phyloP scores from a whole-genome alignment of 306 rosid species.

The Prunus dulcis region DNA sequence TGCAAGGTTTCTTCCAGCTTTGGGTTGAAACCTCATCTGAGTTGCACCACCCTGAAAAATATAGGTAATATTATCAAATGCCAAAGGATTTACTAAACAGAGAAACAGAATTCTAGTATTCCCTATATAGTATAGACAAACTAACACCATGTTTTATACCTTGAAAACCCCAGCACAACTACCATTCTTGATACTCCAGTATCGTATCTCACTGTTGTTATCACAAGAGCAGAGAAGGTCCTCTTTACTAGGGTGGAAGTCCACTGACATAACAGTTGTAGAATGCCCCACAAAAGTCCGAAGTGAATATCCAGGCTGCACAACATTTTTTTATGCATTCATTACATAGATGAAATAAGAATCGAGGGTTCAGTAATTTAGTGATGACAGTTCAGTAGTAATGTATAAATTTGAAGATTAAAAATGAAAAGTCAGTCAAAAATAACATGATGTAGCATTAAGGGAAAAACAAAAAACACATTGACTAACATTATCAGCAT shows the following conservation, averaged over 20 bases:
- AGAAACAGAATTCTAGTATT: background rate
- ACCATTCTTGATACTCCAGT: constrained; percentile 75
- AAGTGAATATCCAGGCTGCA: constrained; percentile 75
- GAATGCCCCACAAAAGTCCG: constrained; percentile 71
- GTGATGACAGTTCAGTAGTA: background rate
- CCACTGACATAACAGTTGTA: constrained; percentile 62
- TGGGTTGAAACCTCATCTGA: constrained; percentile 79
- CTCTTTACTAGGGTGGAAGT: constrained; percentile 72
- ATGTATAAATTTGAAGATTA: background rate
- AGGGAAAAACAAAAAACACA: background rate
- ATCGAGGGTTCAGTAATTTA: background rate
- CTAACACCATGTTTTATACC: constrained; percentile 37
- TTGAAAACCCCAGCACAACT: constrained; percentile 60
- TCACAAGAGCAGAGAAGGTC: constrained; percentile 82
- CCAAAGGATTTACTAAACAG: background rate
- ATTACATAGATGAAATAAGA: constrained; percentile 3
- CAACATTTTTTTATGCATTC: constrained; percentile 16
- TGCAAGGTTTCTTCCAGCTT: constrained; percentile 65
- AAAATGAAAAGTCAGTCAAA: background rate
- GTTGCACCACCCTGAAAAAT: constrained; percentile 69
- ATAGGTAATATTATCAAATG: constrained; percentile 10
- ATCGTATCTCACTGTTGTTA: constrained; percentile 61
- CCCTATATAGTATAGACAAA: constrained; percentile 17
- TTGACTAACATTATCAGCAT: constrained; percentile 64
- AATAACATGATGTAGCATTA: background rate